phyloP scores from a whole-genome alignment of 2,329 filamentous ascomycete species.

The Fusarium liriodendri region DNA sequence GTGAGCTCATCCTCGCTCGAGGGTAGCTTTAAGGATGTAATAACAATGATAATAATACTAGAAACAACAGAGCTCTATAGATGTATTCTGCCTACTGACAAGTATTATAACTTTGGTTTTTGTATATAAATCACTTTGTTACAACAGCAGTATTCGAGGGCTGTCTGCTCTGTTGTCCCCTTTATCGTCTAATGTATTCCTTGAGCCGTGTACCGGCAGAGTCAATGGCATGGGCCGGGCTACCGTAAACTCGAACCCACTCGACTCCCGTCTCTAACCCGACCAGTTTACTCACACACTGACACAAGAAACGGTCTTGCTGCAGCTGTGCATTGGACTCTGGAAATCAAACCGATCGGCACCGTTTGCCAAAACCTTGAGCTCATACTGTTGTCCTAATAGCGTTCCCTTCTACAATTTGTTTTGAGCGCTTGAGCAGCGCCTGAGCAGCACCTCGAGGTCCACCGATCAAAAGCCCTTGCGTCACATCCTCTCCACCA shows the following conservation, averaged over 20 bases:
- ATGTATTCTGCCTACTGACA: not conserved
- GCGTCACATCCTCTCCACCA: slow-evolving; percentile 38
- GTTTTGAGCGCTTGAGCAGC: not conserved
- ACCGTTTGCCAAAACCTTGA: not conserved
- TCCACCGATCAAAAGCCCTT: slow-evolving; percentile 35
- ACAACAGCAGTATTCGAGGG: not conserved
- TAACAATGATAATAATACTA: not conserved
- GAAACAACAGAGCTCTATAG: not conserved
- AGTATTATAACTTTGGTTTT: not conserved
- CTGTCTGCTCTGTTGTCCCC: not conserved
- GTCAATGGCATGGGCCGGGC: not conserved
- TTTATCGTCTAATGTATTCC: not conserved
- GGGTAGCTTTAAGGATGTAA: not conserved
- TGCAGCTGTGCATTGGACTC: slow-evolving; percentile 20
- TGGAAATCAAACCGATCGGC: not conserved
- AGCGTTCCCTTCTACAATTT: not conserved
- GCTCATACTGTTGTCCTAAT: not conserved
- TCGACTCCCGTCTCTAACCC: not conserved
- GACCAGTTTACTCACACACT: not conserved
- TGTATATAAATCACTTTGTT: not conserved
- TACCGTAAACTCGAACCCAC: not conserved
- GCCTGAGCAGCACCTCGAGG: not conserved
- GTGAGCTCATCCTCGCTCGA: not conserved
- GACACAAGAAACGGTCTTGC: slow-evolving; percentile 4
- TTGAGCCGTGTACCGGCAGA: not conserved